Base-by-base conservation (phyloP, 169 alveolate genomes). In the Eimeria necatrix region DNA sequence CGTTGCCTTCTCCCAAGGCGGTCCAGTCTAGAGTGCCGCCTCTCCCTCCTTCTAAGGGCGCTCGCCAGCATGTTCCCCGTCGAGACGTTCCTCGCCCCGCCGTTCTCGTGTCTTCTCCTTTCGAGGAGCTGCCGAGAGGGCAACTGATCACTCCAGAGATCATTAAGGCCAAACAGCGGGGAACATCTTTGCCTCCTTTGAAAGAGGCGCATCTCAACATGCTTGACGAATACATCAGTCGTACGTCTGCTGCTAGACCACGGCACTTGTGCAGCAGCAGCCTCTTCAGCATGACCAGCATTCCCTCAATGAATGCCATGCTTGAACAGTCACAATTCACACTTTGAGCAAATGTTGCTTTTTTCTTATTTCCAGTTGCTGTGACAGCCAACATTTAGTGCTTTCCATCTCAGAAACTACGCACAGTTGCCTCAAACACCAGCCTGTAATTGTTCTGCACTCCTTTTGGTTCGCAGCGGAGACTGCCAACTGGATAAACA, bases 71-170 rank as follows among this genome's bases (percentile, higher is more conserved):
- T 52, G 20, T 4, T 3, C 73, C 53, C 26, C 48, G 53, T 24
- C 4, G 32, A 83, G 76, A 83, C 2, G 91, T 59, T 61, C 48
- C 60, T 24, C 91, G 91, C 53, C 91, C 46, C 20, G 91, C 74
- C 53, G 91, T 83, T n/a, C 91, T 83, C 53, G n/a, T 83, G 10
- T 56, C 91, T 22, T 32, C 76, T 9, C 18, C 70, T n/a, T 49
- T 9, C 4, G 70, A 53, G 52, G 91, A 83, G 76, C 56, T 26
- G 76, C 91, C 70, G n/a, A 26, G 26, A 16, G 91, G 91, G 53
- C 20, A 10, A 6, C 53, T 83, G 74, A 83, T 59, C 53, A 83
- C 91, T 52, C 91, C 91, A 53, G 91, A 61, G 51, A 83, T 83
- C 52, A 83, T 83, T 56, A 14, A 14, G 26, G 91, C 91, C 52